Conservation (phyloP, 2,329 filamentous ascomycete species). For the Trichophyton verrucosum region DNA sequence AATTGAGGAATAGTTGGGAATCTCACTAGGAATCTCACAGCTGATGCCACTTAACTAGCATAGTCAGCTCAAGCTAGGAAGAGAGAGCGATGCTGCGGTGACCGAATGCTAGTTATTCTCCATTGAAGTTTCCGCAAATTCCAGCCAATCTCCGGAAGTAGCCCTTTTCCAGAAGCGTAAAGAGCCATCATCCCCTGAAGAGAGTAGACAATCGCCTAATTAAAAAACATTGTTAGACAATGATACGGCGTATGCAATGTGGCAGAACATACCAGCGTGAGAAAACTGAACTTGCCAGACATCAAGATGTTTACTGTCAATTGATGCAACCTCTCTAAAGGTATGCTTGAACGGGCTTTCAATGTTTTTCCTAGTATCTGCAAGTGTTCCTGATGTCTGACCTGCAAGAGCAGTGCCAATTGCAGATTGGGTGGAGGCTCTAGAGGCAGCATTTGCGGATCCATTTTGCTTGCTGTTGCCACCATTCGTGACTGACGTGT, state of each 20-base stretch:
- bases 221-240: neutral
- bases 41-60: neutral
- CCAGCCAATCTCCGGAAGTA: constrained; percentile 33
- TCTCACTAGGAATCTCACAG: neutral
- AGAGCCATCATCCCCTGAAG: constrained; percentile 31
- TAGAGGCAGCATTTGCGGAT: constrained; percentile 15
- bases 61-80: too few relatives aligned
- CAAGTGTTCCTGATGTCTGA: constrained; percentile 16
- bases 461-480: constrained; percentile 19
- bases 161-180: constrained; percentile 35
- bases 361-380: constrained; percentile 23
- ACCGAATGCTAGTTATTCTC: neutral
- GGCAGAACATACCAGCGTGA: constrained; percentile 25
- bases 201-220: constrained; percentile 32
- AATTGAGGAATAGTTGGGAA: neutral
- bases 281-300: constrained; percentile 36
- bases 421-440: constrained; percentile 26
- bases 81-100: neutral
- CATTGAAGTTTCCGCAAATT: constrained; percentile 31
- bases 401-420: constrained; percentile 32
- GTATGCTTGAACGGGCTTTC: constrained; percentile 32
- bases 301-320: constrained; percentile 34
- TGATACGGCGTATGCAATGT: neutral
- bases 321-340: constrained; percentile 31
- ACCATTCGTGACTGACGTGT: constrained; percentile 24